phyloP scores from a whole-genome alignment of 768 basidiomycete species.

The Psilocybe cubensis region DNA sequence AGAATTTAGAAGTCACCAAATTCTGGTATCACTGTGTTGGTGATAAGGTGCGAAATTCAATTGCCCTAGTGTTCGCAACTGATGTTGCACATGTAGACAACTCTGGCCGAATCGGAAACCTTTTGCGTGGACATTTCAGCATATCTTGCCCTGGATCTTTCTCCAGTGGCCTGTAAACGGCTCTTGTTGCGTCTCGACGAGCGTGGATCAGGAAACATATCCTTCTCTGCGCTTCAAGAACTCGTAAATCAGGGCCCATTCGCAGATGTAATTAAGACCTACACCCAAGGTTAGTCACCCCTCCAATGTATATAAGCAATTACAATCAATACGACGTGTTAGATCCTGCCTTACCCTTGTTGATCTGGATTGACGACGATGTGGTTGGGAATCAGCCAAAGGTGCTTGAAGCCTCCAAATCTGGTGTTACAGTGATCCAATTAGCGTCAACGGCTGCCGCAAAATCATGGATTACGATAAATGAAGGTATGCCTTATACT shows the following conservation, averaged over 20 bases:
- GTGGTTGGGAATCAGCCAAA: background rate
- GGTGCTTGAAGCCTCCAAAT: background rate
- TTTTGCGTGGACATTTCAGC: background rate
- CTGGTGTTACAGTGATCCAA: background rate
- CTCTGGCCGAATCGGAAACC: background rate
- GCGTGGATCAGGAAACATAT: no score
- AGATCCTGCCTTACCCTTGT: background rate
- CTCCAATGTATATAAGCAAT: background rate
- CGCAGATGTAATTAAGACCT: background rate
- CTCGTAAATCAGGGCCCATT: background rate
- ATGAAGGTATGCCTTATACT: background rate
- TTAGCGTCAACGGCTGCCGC: background rate
- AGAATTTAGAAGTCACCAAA: background rate
- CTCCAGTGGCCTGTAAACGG: background rate
- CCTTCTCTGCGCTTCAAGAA: background rate
- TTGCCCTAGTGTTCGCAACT: background rate
- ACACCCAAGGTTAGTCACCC: background rate
- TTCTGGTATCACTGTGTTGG: background rate
- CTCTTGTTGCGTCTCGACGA: background rate
- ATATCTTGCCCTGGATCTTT: background rate
- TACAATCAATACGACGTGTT: no score
- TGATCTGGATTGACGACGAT: constrained; percentile 1
- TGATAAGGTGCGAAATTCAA: background rate
- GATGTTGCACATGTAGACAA: background rate
- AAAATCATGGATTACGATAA: background rate